Evolutionary conservation across 1,284 basidiomycete genomes (phyloP).

Genomic region (Ganoderma lingzhi): DNA sequence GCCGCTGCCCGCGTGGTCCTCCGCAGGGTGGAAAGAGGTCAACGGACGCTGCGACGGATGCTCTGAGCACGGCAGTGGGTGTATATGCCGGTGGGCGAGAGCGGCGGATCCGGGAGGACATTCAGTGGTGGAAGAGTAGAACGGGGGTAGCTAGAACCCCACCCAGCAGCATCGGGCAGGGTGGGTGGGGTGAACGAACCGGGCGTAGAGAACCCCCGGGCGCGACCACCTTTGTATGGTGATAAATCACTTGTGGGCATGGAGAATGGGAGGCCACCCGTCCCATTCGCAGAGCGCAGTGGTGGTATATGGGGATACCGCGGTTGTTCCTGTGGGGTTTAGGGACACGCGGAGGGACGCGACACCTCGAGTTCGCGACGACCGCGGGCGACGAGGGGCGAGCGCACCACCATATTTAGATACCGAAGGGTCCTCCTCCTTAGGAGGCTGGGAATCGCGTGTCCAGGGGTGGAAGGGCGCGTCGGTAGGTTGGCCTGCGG

Average conservation of each 20-base stretch:
- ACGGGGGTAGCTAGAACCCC: slow-evolving; percentile 68
- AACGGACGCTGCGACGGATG: slow-evolving; percentile 63
- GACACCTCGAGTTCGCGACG: slow-evolving; percentile 90
- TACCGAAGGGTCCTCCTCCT: slow-evolving; percentile 48
- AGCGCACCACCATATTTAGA: slow-evolving; percentile 54
- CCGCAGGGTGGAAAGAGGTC: slow-evolving; percentile 73
- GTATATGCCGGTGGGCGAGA: slow-evolving; percentile 62
- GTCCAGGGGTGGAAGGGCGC: slow-evolving; percentile 40
- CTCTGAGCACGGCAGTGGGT: slow-evolving; percentile 68
- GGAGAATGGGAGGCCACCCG: slow-evolving; percentile 69
- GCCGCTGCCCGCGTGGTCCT: slow-evolving; percentile 51
- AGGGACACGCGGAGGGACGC: slow-evolving; percentile 88
- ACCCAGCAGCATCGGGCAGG: slow-evolving; percentile 60
- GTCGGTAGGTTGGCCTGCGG: slow-evolving; percentile 50
- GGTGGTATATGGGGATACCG: slow-evolving; percentile 68
- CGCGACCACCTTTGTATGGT: slow-evolving; percentile 58
- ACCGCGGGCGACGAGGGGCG: slow-evolving; percentile 87
- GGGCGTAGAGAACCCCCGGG: slow-evolving; percentile 82
- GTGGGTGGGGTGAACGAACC: slow-evolving; percentile 75
- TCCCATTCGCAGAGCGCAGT: slow-evolving; percentile 73
- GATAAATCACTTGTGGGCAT: slow-evolving; percentile 57
- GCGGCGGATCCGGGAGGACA: slow-evolving; percentile 75
- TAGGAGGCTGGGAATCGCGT: slow-evolving; percentile 43
- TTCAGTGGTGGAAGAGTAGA: slow-evolving; percentile 81
- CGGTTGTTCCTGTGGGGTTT: slow-evolving; percentile 82